These are phyloP conservation scores for Westerdykella sp. DNA, from an alignment of 2,329 filamentous ascomycete species.

Conservation along the genomic window DNA sequence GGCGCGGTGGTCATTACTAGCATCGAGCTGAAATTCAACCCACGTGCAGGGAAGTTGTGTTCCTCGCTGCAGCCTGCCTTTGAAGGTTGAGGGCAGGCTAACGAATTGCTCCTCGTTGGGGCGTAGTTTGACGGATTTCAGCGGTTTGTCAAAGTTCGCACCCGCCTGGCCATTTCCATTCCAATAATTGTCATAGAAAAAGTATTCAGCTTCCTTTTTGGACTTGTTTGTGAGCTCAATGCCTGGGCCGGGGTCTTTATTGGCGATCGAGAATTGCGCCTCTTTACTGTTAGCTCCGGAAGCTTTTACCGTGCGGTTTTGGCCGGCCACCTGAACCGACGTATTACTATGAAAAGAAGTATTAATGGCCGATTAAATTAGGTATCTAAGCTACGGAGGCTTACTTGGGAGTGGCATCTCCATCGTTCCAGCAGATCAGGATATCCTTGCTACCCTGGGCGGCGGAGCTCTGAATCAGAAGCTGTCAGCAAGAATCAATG, in stretches of 20 bases:
- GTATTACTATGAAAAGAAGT: not conserved
- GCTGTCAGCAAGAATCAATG: not conserved
- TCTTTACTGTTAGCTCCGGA: too few species aligned
- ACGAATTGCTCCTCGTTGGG: slow-evolving; percentile 30
- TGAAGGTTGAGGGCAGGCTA: slow-evolving; percentile 18
- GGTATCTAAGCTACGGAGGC: slow-evolving; percentile 2
- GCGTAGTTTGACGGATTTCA: slow-evolving; percentile 30
- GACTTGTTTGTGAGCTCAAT: slow-evolving; percentile 38
- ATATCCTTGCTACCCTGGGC: slow-evolving; percentile 39
- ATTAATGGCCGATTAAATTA: slow-evolving; percentile 3
- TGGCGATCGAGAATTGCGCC: too few species aligned
- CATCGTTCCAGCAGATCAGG: slow-evolving; percentile 36
- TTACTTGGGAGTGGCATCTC: slow-evolving; percentile 12
- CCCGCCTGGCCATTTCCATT: slow-evolving; percentile 38
- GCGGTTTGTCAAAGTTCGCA: slow-evolving; percentile 38
- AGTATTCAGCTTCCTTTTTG: slow-evolving; percentile 28
- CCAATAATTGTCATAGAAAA: slow-evolving; percentile 41
- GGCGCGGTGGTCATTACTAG: slow-evolving; percentile 31
- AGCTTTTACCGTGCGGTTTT: too few species aligned
- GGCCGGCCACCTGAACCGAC: too few species aligned
- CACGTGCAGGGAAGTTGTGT: slow-evolving; percentile 35
- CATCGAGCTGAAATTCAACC: slow-evolving; percentile 39
- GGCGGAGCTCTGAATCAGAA: slow-evolving; percentile 21
- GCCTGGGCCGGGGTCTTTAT: slow-evolving; percentile 20
- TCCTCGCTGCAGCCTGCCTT: slow-evolving; percentile 40